phyloP scores from a whole-genome alignment of 192 early-diverging fungal species.

The Entomortierella parvispora region DNA sequence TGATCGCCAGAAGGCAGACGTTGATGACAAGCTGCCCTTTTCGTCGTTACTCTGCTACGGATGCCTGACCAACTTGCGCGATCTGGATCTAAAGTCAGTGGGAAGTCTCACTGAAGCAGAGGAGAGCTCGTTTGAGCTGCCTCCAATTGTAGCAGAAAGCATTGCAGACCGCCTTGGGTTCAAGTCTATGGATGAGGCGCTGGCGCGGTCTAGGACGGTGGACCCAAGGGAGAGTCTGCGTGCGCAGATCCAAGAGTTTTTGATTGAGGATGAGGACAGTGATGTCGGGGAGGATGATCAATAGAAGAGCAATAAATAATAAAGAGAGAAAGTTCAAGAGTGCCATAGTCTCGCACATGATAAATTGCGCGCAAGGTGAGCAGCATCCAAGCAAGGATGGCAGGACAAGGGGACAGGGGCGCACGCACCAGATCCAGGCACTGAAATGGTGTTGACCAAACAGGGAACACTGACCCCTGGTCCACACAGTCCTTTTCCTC shows the following conservation, averaged over 20 bases:
- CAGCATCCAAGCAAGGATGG: too few species aligned
- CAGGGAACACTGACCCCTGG: too few species aligned
- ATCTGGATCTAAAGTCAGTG: constrained; percentile 53
- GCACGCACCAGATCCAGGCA: too few species aligned
- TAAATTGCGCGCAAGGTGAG: too few species aligned
- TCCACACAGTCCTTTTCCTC: background rate
- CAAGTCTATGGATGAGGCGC: constrained; percentile 19
- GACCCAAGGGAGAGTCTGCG: constrained; percentile 60
- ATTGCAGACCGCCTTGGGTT: constrained; percentile 33
- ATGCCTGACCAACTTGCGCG: constrained; percentile 61
- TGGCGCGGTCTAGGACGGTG: background rate
- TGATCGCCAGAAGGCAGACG: background rate
- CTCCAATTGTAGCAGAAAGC: constrained; percentile 56
- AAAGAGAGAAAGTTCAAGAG: too few species aligned
- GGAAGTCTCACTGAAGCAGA: constrained; percentile 16
- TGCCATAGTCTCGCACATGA: too few species aligned
- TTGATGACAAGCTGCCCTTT: constrained; percentile 24
- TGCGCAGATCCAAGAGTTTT: constrained; percentile 71
- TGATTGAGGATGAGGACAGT: constrained; percentile 62
- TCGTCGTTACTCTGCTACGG: constrained; percentile 60
- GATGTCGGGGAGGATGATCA: background rate
- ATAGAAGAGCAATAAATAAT: background rate
- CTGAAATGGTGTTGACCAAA: too few species aligned
- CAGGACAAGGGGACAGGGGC: too few species aligned
- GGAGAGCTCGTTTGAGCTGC: constrained; percentile 33